Base-by-base conservation (phyloP, 345 rosid species). In the Toxicodendron radicans region DNA sequence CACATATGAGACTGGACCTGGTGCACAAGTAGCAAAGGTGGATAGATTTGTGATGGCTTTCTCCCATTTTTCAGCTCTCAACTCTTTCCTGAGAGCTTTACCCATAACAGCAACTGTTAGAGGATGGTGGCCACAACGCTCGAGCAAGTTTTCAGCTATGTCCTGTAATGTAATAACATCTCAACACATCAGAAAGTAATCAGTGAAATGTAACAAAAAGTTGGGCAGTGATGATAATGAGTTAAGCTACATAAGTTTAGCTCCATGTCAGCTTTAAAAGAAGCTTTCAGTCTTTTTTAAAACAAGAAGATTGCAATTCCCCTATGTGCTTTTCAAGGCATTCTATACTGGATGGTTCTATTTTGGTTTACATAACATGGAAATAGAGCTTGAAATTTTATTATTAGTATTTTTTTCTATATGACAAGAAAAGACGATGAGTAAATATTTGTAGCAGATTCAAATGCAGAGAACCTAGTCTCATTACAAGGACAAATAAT, bases 91-190 rank as follows among this genome's bases (percentile, higher is more conserved):
- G 23, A 71, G 81, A 70, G 84, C 84, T 71, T 77, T 81, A 33
- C 81, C 84, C 80, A 77, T 77, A 65, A 81, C 79, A 71, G 84
- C 81, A 17, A 81, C 80, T 7, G 81, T 77, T 60, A 77, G 70
- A 70, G 83, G 83, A 70, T 74, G 83, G 66, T 80, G 83, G 41
- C 80, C 83, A n/a, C 83, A 76, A 11, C 83, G 65, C 59, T 80
- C 83, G 5, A 80, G 80, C 70, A 80, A 77, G 66, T 43, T 71
- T 17, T 70, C 78, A n/a, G 83, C 78, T 0, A 35, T 32, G 48
- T 33, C 33, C 83, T 76, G 16, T 38, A 48, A 16, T n/a, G 33
- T 4, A 41, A 35, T 20, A 49, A 8, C 13, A 23, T 38, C 33
- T 77, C 62, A 66, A 58, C 27, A 24, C 32, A 49, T 66, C 65